These are phyloP conservation scores for Asterochloris sp. DNA, from an alignment of 139 green algal genomes.

Conservation along the genomic window DNA sequence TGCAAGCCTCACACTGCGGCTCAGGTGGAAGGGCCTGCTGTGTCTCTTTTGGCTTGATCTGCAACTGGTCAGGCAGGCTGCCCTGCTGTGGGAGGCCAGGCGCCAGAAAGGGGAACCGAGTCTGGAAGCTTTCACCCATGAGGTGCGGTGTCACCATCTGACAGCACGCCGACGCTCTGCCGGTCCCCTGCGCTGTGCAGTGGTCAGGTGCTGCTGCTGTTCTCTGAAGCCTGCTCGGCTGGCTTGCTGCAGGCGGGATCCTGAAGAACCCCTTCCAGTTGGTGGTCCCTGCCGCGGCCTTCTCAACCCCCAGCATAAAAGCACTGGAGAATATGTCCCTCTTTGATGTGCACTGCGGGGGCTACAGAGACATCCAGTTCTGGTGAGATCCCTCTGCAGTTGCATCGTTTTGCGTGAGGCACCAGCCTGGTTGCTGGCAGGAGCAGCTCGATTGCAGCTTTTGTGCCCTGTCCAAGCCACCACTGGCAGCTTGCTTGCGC, in stretches of 20 bases:
- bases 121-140: not conserved
- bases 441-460: no score
- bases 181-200: not conserved
- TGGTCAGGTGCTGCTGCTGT: not conserved
- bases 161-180: not conserved
- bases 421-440: no score
- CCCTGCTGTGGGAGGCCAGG: no score
- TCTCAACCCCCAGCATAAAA: conserved; percentile 3
- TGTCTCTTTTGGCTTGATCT: no score
- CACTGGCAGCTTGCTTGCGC: no score
- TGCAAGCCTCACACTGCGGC: no score
- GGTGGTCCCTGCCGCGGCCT: conserved; percentile 13
- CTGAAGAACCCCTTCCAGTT: conserved; percentile 11
- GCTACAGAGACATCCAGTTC: conserved; percentile 4
- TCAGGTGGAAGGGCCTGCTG: no score
- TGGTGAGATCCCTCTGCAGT: not conserved
- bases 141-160: not conserved
- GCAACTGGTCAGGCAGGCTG: no score
- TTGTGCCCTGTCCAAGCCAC: no score
- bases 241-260: conserved; percentile 1
- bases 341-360: conserved; percentile 17
- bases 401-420: no score
- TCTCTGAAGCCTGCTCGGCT: not conserved
- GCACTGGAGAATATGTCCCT: conserved; percentile 4
- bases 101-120: no score